phyloP scores from a whole-genome alignment of 2,329 filamentous ascomycete species.

The Talaromyces sp. region DNA sequence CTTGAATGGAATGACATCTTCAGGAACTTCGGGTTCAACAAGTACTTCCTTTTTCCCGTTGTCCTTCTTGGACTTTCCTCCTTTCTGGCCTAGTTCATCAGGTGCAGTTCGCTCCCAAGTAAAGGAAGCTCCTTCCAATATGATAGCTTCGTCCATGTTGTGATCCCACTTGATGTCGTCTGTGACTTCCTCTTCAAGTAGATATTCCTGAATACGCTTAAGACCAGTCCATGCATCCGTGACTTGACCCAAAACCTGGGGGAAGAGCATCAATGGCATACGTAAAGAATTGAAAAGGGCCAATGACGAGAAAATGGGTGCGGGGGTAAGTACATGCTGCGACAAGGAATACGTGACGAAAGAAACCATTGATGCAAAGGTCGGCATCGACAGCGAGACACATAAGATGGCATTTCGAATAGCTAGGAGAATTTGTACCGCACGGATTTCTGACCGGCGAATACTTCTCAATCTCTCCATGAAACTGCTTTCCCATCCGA shows the following conservation, averaged over 20 bases:
- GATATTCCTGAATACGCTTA: constrained; percentile 79
- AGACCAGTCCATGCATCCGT: constrained; percentile 86
- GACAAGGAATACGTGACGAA: constrained; percentile 76
- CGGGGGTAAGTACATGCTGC: constrained; percentile 66
- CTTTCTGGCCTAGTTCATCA: constrained; percentile 16
- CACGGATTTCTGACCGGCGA: constrained; percentile 69
- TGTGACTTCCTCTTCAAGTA: constrained; percentile 77
- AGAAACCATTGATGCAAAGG: constrained; percentile 91
- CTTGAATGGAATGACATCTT: constrained; percentile 37
- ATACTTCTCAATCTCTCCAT: constrained; percentile 71
- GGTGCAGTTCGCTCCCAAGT: constrained; percentile 68
- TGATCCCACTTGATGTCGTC: constrained; percentile 64
- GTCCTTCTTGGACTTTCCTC: constrained; percentile 9
- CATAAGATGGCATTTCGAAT: constrained; percentile 84
- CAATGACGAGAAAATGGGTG: constrained; percentile 84
- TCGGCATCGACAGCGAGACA: constrained; percentile 76
- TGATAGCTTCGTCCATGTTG: constrained; percentile 56
- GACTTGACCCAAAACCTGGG: constrained; percentile 81
- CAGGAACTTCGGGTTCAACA: constrained; percentile 18
- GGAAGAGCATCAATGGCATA: constrained; percentile 83
- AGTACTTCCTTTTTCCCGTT: constrained; percentile 22
- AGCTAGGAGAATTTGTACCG: constrained; percentile 78
- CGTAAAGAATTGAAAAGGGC: constrained; percentile 90
- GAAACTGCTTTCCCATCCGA: constrained; percentile 91
- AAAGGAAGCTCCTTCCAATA: constrained; percentile 70